Evolutionary conservation across 495 filamentous ascomycete genomes (phyloP).

Genomic region (Xylaria curta): DNA sequence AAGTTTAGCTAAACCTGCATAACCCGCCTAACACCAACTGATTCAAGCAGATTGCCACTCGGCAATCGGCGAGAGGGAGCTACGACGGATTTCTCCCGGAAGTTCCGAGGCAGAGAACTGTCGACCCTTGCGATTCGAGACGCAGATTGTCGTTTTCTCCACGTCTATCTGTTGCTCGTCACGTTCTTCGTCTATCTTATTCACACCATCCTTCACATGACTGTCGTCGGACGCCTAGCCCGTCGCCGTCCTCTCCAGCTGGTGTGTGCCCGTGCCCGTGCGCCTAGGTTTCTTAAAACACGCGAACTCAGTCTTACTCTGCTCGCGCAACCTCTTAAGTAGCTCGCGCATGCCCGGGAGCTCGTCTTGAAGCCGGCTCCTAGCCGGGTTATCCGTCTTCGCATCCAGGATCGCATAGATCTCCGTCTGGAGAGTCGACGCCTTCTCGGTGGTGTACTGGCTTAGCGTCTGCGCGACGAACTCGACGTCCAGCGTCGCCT

Average conservation of each 20-base stretch:
- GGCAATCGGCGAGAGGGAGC: neutral
- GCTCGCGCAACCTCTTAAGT: slow-evolving; percentile 81
- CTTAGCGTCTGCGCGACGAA: slow-evolving; percentile 93
- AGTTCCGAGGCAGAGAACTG: neutral
- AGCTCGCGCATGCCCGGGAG: slow-evolving; percentile 85
- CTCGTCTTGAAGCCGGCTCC: slow-evolving; percentile 79
- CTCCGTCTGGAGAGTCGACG: slow-evolving; percentile 76
- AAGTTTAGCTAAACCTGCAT: neutral
- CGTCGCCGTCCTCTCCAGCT: slow-evolving; percentile 38
- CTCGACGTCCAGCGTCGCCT: slow-evolving; percentile 95
- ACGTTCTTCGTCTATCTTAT: neutral
- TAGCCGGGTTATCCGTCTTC: slow-evolving; percentile 84
- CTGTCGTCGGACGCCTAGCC: slow-evolving; percentile 34
- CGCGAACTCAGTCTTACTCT: slow-evolving; percentile 83
- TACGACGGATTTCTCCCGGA: neutral
- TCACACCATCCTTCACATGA: neutral
- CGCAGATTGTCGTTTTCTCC: neutral
- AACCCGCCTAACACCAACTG: neutral
- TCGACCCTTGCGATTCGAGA: neutral
- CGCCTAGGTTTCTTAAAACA: slow-evolving; percentile 69
- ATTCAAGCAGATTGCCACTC: neutral
- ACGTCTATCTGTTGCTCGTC: neutral
- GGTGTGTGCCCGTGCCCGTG: slow-evolving; percentile 2
- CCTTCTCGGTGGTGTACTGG: slow-evolving; percentile 84
- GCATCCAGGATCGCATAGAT: slow-evolving; percentile 89